Percentiles rank a stretch among this genome's conserved stretches.
Evolutionary conservation across 805 yeast genomes (phyloP).

Genomic region (Sugiyamaella americana): DNA sequence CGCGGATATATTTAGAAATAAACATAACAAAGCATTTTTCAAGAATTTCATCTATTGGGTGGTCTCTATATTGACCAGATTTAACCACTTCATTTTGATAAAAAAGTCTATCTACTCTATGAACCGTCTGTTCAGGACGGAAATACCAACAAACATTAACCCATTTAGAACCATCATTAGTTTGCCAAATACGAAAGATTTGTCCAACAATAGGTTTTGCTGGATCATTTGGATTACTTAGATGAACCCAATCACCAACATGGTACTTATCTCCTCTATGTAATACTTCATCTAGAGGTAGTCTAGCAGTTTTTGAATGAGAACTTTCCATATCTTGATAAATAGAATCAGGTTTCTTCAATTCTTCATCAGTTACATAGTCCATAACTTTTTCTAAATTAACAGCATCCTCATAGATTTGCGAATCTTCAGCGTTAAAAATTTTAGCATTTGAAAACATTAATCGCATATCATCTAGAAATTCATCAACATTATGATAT

Average conservation of each 20-base stretch:
- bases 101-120: slow-evolving; percentile 80
- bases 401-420: slow-evolving; percentile 54
- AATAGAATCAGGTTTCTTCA: slow-evolving; percentile 76
- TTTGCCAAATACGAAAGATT: slow-evolving; percentile 85
- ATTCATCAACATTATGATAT: slow-evolving; percentile 68
- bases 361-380: slow-evolving; percentile 54
- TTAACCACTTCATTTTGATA: slow-evolving; percentile 93
- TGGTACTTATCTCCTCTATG: slow-evolving; percentile 65
- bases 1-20: slow-evolving; percentile 90
- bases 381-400: slow-evolving; percentile 57
- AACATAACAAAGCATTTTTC: slow-evolving; percentile 95
- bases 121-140: slow-evolving; percentile 97
- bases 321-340: slow-evolving; percentile 44
- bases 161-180: slow-evolving; percentile 72
- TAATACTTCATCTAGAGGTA: slow-evolving; percentile 74
- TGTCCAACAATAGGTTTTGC: slow-evolving; percentile 91
- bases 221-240: slow-evolving; percentile 81
- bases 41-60: slow-evolving; percentile 75
- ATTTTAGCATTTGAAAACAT: slow-evolving; percentile 70
- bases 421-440: slow-evolving; percentile 54
- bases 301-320: slow-evolving; percentile 57
- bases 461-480: slow-evolving; percentile 66
- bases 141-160: slow-evolving; percentile 97
- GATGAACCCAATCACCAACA: slow-evolving; percentile 93
- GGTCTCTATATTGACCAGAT: slow-evolving; percentile 95